Evolutionary conservation across 768 basidiomycete species (phyloP).

Genomic region (Cystofilobasidium bisporidii): DNA sequence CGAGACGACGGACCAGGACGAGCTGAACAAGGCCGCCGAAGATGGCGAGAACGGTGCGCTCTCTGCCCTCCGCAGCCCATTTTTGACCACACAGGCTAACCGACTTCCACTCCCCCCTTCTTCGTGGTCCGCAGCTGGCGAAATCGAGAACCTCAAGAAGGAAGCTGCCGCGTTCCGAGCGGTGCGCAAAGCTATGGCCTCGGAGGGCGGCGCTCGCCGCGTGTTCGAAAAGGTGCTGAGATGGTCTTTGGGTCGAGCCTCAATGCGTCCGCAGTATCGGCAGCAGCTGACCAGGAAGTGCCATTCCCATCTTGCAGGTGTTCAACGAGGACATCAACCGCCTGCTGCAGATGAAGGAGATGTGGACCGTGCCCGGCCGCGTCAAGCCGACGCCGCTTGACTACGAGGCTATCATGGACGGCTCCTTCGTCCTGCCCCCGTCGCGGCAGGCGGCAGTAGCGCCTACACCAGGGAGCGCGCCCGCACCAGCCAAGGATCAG

Average conservation of each 20-base stretch:
- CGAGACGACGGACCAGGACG: slow-evolving; percentile 57
- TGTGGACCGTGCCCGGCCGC: slow-evolving; percentile 73
- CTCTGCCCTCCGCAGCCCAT: background rate
- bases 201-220: slow-evolving; percentile 52
- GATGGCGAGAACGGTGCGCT: slow-evolving; percentile 78
- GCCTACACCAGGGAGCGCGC: slow-evolving; percentile 27
- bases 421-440: slow-evolving; percentile 46
- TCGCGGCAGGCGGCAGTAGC: slow-evolving; percentile 30
- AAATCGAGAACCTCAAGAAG: slow-evolving; percentile 78
- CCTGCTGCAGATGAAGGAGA: slow-evolving; percentile 83
- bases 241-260: background rate
- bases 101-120: no score
- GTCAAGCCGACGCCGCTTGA: slow-evolving; percentile 77
- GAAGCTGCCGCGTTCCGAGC: slow-evolving; percentile 78
- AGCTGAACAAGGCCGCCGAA: slow-evolving; percentile 84
- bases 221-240: slow-evolving; percentile 71
- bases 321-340: slow-evolving; percentile 81
- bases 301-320: slow-evolving; percentile 51
- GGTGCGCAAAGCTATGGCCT: slow-evolving; percentile 61
- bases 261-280: no score
- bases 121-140: slow-evolving; percentile 57
- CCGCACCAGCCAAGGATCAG: slow-evolving; percentile 13
- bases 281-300: background rate
- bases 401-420: slow-evolving; percentile 62
- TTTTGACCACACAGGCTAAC: no score